Percentiles rank a stretch among this genome's conserved stretches.
These are phyloP conservation scores for Starmerella vitae DNA, from an alignment of 805 yeast species.

Conservation along the genomic window DNA sequence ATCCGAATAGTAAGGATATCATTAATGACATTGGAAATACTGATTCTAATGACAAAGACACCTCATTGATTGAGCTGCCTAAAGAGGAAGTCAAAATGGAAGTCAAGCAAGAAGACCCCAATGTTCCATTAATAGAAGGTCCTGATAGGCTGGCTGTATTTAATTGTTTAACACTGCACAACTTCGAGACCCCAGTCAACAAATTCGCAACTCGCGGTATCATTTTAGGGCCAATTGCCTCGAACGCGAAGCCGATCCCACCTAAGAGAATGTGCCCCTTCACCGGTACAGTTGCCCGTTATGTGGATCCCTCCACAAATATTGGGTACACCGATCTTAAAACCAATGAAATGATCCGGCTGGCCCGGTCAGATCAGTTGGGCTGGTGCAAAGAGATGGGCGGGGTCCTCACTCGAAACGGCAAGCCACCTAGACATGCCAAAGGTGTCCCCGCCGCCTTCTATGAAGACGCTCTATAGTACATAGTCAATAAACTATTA, in stretches of 20 bases:
- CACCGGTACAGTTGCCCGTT: slow-evolving; percentile 65
- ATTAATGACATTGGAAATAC: not conserved
- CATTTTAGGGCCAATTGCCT: slow-evolving; percentile 48
- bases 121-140: slow-evolving; percentile 6
- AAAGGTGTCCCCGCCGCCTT: slow-evolving; percentile 79
- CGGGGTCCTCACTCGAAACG: slow-evolving; percentile 29
- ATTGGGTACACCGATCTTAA: slow-evolving; percentile 76
- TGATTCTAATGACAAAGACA: too few species aligned
- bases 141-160: slow-evolving; percentile 9
- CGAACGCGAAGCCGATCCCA: slow-evolving; percentile 25
- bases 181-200: slow-evolving; percentile 28
- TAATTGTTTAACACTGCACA: slow-evolving; percentile 39
- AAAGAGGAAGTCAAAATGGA: not conserved
- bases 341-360: slow-evolving; percentile 52
- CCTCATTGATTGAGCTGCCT: too few species aligned
- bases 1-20: too few species aligned
- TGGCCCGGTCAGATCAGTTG: slow-evolving; percentile 35
- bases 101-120: not conserved
- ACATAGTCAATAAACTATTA: not conserved
- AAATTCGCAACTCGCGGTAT: slow-evolving; percentile 23
- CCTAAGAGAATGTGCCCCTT: slow-evolving; percentile 53
- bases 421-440: slow-evolving; percentile 28
- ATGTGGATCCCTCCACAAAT: slow-evolving; percentile 78
- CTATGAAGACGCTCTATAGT: too few species aligned
- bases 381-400: slow-evolving; percentile 41